These are phyloP conservation scores for Xerophyta viscosa DNA, from an alignment of 106 monocot genomes.

Conservation along the genomic window DNA sequence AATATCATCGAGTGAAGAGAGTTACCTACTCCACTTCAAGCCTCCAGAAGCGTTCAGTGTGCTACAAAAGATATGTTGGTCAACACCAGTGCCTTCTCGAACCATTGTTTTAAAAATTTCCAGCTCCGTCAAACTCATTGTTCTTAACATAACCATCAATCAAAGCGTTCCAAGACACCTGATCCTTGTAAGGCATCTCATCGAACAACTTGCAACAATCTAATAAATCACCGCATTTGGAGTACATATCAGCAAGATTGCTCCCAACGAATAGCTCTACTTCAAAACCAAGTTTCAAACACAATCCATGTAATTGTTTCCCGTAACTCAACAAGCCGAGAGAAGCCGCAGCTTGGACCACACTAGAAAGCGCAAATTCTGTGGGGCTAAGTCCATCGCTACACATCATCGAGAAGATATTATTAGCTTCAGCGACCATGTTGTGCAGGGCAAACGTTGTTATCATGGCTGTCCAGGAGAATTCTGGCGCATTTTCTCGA, in stretches of 20 bases:
- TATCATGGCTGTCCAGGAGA: constrained; percentile 41
- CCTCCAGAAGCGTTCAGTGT: constrained; percentile 23
- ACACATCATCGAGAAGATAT: constrained; percentile 28
- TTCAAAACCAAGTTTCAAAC: constrained; percentile 25
- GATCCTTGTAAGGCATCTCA: constrained; percentile 32
- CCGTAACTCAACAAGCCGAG: constrained; percentile 8
- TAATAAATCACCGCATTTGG: constrained; percentile 20
- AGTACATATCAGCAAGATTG: constrained; percentile 46
- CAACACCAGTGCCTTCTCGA: constrained; percentile 3
- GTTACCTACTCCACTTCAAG: constrained; percentile 14
- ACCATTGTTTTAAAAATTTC: constrained; percentile 16
- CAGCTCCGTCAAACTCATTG: constrained; percentile 19
- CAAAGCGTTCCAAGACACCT: constrained; percentile 43
- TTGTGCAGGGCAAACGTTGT: constrained; percentile 30
- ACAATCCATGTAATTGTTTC: constrained; percentile 26
- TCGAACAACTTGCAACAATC: constrained; percentile 28
- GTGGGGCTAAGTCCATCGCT: constrained; percentile 19
- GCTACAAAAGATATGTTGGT: constrained; percentile 38
- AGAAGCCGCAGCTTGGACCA: constrained; percentile 15
- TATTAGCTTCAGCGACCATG: constrained; percentile 7
- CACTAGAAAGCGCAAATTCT: constrained; percentile 48
- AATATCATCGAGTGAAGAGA: constrained; percentile 17
- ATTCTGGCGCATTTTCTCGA: constrained; percentile 30
- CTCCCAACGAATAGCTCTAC: constrained; percentile 46
- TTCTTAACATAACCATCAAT: constrained; percentile 50